Evolutionary conservation across 176 grass and related monocot species (phyloP).

Genomic region (Saccharum spontaneum): DNA sequence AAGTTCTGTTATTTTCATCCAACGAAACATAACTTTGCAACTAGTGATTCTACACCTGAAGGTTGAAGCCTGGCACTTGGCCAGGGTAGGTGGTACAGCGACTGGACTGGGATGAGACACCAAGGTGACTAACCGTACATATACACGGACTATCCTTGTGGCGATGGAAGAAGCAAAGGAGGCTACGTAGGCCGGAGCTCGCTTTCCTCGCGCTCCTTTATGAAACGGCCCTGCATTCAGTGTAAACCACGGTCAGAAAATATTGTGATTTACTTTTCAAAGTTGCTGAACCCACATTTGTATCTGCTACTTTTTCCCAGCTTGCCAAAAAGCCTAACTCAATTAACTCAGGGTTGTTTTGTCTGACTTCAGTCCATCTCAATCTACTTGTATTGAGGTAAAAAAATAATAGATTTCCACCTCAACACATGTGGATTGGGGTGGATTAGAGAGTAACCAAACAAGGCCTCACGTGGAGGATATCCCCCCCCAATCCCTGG

Average conservation of each 20-base stretch:
- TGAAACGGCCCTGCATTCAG: constrained; percentile 48
- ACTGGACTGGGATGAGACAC: not conserved
- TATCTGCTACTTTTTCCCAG: not conserved
- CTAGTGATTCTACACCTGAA: constrained; percentile 18
- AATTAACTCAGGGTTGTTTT: not conserved
- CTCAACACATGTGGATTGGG: no score
- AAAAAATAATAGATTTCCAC: no score
- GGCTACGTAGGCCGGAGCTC: constrained; percentile 16
- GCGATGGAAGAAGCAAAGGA: not conserved
- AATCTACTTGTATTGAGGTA: no score
- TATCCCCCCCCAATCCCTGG: no score
- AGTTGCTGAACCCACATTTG: not conserved
- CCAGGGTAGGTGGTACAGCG: not conserved
- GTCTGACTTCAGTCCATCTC: no score
- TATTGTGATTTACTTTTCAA: not conserved
- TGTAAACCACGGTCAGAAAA: not conserved
- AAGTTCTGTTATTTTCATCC: constrained; percentile 21
- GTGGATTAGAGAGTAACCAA: no score
- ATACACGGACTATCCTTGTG: not conserved
- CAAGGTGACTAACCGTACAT: not conserved
- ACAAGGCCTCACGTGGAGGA: no score
- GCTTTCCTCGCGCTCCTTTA: constrained; percentile 31
- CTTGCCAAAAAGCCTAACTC: not conserved
- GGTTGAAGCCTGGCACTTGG: not conserved
- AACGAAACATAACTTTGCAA: constrained; percentile 2